Evolutionary conservation across 352 stramenopile species (phyloP).

Genomic region (Phytophthora colocasiae): DNA sequence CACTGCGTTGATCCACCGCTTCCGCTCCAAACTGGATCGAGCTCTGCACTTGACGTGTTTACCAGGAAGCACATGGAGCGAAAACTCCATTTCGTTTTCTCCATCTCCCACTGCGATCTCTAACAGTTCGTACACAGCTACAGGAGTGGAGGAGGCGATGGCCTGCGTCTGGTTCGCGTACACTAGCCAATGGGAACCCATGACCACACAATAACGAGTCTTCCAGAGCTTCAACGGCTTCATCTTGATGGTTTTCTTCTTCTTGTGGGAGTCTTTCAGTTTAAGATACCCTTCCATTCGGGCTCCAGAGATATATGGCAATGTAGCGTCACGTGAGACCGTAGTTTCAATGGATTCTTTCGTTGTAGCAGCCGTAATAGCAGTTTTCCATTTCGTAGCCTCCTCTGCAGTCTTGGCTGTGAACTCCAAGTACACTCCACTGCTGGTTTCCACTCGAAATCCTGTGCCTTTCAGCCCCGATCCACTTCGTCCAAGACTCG

Average conservation of each 20-base stretch:
- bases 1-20: constrained; percentile 74
- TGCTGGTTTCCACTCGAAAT: constrained; percentile 70
- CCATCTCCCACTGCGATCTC: constrained; percentile 33
- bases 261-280: constrained; percentile 37
- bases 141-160: constrained; percentile 33
- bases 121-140: constrained; percentile 67
- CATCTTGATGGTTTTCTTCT: constrained; percentile 42
- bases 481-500: constrained; percentile 19
- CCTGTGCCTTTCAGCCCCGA: constrained; percentile 37
- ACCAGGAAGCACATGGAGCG: constrained; percentile 35
- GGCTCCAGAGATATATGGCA: constrained; percentile 66
- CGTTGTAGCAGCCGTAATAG: constrained; percentile 36
- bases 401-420: constrained; percentile 43
- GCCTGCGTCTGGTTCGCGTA: constrained; percentile 75
- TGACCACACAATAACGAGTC: constrained; percentile 71
- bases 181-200: constrained; percentile 74
- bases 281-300: constrained; percentile 81
- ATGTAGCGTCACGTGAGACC: constrained; percentile 48
- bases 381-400: constrained; percentile 46
- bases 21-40: constrained; percentile 69
- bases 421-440: constrained; percentile 67
- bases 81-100: constrained; percentile 34
- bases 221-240: constrained; percentile 52
- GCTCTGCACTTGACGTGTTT: constrained; percentile 58
- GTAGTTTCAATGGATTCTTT: constrained; percentile 23